Base-by-base conservation (phyloP, 1,139 yeast genomes). In the Protomyces lactucae-debilis region DNA sequence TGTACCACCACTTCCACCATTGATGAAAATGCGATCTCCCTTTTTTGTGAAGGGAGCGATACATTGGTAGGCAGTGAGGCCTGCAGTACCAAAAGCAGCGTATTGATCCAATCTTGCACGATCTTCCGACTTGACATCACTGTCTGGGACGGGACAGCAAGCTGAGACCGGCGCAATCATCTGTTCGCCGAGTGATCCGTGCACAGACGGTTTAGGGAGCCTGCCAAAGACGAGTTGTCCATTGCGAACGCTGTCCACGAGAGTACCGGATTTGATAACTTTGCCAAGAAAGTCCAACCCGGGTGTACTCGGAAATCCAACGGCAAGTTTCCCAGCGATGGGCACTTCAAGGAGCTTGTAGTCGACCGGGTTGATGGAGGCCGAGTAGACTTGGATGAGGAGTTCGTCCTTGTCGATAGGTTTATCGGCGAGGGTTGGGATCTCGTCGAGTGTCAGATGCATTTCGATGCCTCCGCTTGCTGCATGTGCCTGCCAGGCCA, bases 1-100 rank as follows among this genome's bases (percentile, higher is more conserved):
- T 3, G 64, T 61, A 16, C 65, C 67, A 14, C 67, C 67, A 5
- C 61, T 46, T 3, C 61, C 67, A 2, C 66, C 67, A 35, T 52
- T 60, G 53, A 65, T 52, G 9, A 65, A 55, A 23, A 65, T 48
- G 32, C 54, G 55, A 28, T 45, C 36, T 12, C 61, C 64, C 28
- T 57, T 57, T 16, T 57, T 25, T 32, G 59, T 57, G 21, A 45
- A 52, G 3, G 57, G 56, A 2, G 51, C 52, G 45, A 64, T 54
- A 14, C 55, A 55, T 52, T 64, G 63, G 52, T 51, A 64, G 25
- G 66, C 66, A 3, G 66, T 64, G n/a, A 64, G 16, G 3, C 60
- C 66, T 3, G 66, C 64, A 2, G 61, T 57, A 35, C 66, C 66
- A n/a, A 57, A 37, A 3, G 60, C 64, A 18, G 56, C 64, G 37